phyloP scores from a whole-genome alignment of 805 yeast species.

The Pichia nanzhaoensis region DNA sequence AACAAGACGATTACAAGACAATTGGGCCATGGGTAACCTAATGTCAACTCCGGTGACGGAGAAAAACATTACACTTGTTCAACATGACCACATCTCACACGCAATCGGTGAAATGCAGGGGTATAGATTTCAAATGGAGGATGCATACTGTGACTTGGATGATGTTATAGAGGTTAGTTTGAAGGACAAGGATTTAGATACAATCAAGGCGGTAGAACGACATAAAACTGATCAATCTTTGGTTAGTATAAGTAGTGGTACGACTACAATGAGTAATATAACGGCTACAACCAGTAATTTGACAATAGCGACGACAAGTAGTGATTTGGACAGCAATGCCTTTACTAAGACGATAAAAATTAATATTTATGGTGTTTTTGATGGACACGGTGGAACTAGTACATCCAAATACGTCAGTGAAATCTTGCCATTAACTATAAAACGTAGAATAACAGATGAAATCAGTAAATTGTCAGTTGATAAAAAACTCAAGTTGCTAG shows the following conservation, averaged over 20 bases:
- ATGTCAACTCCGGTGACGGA: constrained; percentile 71
- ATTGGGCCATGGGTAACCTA: constrained; percentile 55
- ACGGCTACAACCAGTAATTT: constrained; percentile 1
- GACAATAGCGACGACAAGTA: constrained; percentile 2
- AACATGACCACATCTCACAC: constrained; percentile 43
- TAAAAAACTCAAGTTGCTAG: constrained; percentile 14
- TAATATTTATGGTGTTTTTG: constrained; percentile 64
- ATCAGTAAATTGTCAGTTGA: constrained; percentile 16
- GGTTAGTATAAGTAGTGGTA: background rate
- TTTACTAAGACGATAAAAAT: constrained; percentile 11
- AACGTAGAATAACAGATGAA: constrained; percentile 14
- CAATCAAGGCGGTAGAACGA: background rate
- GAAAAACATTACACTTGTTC: constrained; percentile 46
- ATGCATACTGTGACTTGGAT: constrained; percentile 52
- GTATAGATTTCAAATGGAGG: constrained; percentile 68
- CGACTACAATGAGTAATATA: background rate
- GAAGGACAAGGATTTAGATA: background rate
- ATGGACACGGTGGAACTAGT: constrained; percentile 74
- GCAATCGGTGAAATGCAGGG: constrained; percentile 76
- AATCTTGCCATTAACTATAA: constrained; percentile 27
- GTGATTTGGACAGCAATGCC: background rate
- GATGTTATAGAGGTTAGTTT: constrained; percentile 15
- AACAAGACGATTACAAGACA: background rate
- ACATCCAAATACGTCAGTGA: constrained; percentile 50
- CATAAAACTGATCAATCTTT: background rate